Base-by-base conservation (phyloP, 345 rosid species). In the Dovyalis caffra region DNA sequence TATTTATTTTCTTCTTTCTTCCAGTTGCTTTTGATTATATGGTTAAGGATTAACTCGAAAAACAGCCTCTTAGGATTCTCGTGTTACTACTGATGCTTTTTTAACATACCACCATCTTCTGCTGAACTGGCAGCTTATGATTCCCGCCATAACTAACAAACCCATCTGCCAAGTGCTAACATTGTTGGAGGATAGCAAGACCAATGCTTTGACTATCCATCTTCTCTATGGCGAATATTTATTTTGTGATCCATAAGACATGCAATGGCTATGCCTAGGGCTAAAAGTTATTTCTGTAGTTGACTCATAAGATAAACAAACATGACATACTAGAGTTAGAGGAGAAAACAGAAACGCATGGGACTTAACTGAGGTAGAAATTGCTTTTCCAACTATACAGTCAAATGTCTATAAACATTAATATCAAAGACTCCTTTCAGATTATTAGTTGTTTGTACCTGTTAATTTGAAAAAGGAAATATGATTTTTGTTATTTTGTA, bases 401-500 rank as follows among this genome's bases (percentile, higher is more conserved):
- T 72, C 35, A 2, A 66, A 72, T 20, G 23, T 29, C 23, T 37
- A 62, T 28, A 56, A 18, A 47, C 23, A 16, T 58, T 7, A 10
- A 45, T 6, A 25, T 29, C 21, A 15, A 29, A 7, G 31, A n/a
- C 23, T 9, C n/a, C 31, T 6, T 28, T 43, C 20, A 62, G 20
- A 40, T 10, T 28, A 38, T 43, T 10, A 40, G 37, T 38, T 37
- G 66, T 40, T 3, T 2, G 43, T 38, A 38, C 43, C 12, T 38
- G 8, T 38, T 38, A 38, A 38, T 38, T 12, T 38, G 10, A 38
- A 38, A 10, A 38, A 38, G 2, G 43, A 38, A 51, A 51, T 51
- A 61, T 62, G 31, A 38, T 62, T 31, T 8, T 61, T 29, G 68
- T 38, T 18, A 61, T 61, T 9, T 68, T 47, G 34, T 32, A 91